Evolutionary conservation across 352 stramenopile genomes (phyloP), one percentile per base, ranked within the genome.

Genomic region (Globisporangium orthogonon): DNA sequence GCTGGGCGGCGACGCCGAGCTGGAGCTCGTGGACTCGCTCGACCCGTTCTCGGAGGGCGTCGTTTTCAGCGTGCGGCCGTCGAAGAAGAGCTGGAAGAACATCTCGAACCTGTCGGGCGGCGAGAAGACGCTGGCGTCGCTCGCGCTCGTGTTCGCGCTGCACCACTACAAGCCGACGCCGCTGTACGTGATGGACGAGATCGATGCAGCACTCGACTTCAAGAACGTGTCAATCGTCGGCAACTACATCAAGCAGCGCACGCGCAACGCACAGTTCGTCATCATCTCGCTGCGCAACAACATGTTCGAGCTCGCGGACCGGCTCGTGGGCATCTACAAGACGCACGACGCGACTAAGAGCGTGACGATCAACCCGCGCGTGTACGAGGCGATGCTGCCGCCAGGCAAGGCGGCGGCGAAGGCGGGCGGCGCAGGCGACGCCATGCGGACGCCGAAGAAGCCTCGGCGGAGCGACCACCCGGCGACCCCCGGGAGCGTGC

Each of bases 1-100:
- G 7, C 76, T 98, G 10, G 94, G 94, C 33, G 94, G 94, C 37
- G 97, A 99, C 74, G 98, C 98, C 6, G 97, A 99, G 67, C 71
- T 99, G 18, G 97, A 99, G 66, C 91, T 99, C 18, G 96, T 99
- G 7, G 97, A 99, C 68, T 99, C 95, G 6, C 70, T 99, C 46
- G 97, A 99, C 76, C 98, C 98, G 40, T 99, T 99, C 77, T 98
- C 93, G 3, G 96, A 99, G 67, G 98, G 97, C 37, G 97, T 99
- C 54, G 97, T 99, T 2, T 99, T 99, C 70, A 99, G 91, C 58
- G 98, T 99, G 28, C 85, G 97, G 11, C 97, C 97, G 51, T 98
- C 97, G 2, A 99, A 99, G 77, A 99, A 99, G 81, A 98, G 89
- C 48, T 99, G 97, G 97, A 99, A 99, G 73, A 98, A 99, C 64